Percentiles rank a stretch among this genome's conserved stretches.
phyloP scores from a whole-genome alignment of 179 eudicot species.

The Spinacia oleracea region DNA sequence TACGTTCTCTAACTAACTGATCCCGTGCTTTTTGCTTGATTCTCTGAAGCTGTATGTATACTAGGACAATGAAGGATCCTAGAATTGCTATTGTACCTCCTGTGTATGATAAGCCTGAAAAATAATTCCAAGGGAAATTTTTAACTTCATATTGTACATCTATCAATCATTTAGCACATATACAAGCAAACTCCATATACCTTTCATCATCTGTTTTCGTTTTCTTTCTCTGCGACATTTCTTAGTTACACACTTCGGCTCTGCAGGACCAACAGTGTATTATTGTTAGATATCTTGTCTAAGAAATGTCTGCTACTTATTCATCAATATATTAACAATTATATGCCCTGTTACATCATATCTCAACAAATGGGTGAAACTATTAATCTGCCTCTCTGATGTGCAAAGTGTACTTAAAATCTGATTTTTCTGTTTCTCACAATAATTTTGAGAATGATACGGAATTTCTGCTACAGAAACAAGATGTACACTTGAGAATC shows the following conservation, averaged over 20 bases:
- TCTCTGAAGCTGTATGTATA: slow-evolving; percentile 18
- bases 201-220: not conserved
- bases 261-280: not conserved
- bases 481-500: too few relatives aligned
- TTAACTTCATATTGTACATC: not conserved
- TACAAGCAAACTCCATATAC: not conserved
- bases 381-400: too few relatives aligned
- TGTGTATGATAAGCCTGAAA: slow-evolving; percentile 25
- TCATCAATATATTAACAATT: not conserved
- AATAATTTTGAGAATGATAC: too few relatives aligned
- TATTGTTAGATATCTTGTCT: not conserved
- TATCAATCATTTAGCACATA: not conserved
- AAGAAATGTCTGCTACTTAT: not conserved
- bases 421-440: too few relatives aligned
- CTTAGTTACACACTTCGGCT: slow-evolving; percentile 25
- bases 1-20: slow-evolving; percentile 42
- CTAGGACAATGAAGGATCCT: slow-evolving; percentile 18
- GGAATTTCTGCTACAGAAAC: too few relatives aligned
- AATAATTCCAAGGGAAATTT: not conserved
- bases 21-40: slow-evolving; percentile 22
- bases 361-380: too few relatives aligned
- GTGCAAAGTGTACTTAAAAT: too few relatives aligned
- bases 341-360: not conserved
- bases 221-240: slow-evolving; percentile 26
- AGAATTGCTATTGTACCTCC: slow-evolving; percentile 14